Conservation (phyloP, 768 basidiomycete genomes). For the Lyophyllum atratum region DNA sequence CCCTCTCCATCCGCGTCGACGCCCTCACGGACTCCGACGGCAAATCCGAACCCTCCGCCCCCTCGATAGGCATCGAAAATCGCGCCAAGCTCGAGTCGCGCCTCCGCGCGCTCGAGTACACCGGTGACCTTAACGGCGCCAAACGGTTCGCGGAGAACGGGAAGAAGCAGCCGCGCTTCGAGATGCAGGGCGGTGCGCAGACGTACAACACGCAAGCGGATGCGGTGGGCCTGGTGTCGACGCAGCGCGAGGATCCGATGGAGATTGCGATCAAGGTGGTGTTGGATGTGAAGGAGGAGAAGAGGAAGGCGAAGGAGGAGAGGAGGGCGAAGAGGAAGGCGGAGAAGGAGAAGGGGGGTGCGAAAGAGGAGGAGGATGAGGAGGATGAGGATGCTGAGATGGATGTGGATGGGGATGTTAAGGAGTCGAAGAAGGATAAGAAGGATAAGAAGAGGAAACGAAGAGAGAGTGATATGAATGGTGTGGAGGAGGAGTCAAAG, state of each 20-base stretch:
- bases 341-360: conserved; percentile 42
- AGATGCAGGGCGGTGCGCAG: conserved; percentile 76
- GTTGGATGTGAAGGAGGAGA: conserved; percentile 86
- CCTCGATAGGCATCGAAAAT: conserved; percentile 90
- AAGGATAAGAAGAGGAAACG: conserved; percentile 52
- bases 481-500: conserved; percentile 36
- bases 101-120: conserved; percentile 84
- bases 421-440: conserved; percentile 36
- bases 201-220: conserved; percentile 90
- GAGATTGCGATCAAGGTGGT: conserved; percentile 74
- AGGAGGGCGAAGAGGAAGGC: conserved; percentile 69
- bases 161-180: conserved; percentile 78
- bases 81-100: conserved; percentile 95
- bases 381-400: conserved; percentile 29
- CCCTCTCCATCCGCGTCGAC: conserved; percentile 96
- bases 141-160: conserved; percentile 63
- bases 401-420: conserved; percentile 49
- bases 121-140: conserved; percentile 71
- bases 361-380: conserved; percentile 33
- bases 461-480: conserved; percentile 57
- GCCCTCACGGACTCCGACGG: conserved; percentile 91
- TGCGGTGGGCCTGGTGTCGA: conserved; percentile 78
- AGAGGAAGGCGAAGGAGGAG: conserved; percentile 80
- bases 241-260: conserved; percentile 80
- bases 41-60: conserved; percentile 80